Percentiles rank a stretch among this genome's conserved stretches.
Evolutionary conservation across 2,329 filamentous ascomycete species (phyloP).

Genomic region (Ilyonectria sp.): DNA sequence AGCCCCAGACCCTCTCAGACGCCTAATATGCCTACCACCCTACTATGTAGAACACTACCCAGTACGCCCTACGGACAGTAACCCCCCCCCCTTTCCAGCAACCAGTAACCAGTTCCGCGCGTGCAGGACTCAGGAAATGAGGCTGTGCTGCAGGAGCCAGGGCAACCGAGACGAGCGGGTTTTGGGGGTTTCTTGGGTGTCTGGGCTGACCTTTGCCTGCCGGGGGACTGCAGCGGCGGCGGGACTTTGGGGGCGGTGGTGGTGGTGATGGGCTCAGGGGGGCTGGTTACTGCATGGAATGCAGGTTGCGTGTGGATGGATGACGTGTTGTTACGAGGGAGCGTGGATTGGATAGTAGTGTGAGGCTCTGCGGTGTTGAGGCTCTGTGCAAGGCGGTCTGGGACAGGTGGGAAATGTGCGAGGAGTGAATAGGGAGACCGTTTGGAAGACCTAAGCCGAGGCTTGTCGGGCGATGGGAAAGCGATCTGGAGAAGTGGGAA

Average conservation of each 20-base stretch:
- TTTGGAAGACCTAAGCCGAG: neutral
- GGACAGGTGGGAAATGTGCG: neutral
- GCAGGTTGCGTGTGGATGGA: neutral
- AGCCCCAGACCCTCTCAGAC: neutral
- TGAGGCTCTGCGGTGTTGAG: slow-evolving; percentile 4
- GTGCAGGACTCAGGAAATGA: neutral
- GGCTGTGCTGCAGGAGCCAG: neutral
- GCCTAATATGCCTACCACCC: neutral
- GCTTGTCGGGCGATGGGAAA: neutral
- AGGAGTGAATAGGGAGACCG: neutral
- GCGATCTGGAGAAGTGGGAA: neutral
- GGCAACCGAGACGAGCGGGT: neutral
- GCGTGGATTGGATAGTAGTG: neutral
- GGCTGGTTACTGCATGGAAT: slow-evolving; percentile 3
- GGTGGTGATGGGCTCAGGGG: neutral
- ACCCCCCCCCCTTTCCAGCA: neutral
- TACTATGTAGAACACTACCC: neutral
- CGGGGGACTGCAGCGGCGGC: neutral
- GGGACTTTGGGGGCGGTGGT: neutral
- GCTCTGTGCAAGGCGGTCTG: slow-evolving; percentile 7
- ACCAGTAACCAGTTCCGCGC: neutral
- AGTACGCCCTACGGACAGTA: neutral
- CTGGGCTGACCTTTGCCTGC: neutral
- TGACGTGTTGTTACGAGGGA: slow-evolving; percentile 1
- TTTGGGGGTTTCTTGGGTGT: neutral